Evolutionary conservation across 257 asterid species (phyloP).

Genomic region (Solanum sejunctum): DNA sequence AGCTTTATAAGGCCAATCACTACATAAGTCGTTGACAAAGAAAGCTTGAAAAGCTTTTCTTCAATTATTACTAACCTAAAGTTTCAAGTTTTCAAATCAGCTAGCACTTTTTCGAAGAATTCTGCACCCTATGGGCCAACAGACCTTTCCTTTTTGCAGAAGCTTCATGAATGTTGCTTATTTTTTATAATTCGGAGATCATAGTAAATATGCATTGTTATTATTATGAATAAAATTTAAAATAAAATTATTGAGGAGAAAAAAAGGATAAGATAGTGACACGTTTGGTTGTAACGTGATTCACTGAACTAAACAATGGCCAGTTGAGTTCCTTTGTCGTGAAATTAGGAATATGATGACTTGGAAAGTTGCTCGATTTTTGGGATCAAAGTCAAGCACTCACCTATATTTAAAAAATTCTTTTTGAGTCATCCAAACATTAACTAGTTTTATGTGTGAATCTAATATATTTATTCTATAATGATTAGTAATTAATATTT

Average conservation of each 20-base stretch:
- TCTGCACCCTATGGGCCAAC: too few species aligned
- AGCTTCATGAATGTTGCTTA: too few species aligned
- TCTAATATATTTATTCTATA: too few species aligned
- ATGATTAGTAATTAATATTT: too few species aligned
- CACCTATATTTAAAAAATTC: not conserved
- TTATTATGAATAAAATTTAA: not conserved
- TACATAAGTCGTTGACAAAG: too few species aligned
- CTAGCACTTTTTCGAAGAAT: too few species aligned
- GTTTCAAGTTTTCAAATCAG: too few species aligned
- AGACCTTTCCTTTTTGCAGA: too few species aligned
- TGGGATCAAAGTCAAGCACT: not conserved
- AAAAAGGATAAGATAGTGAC: not conserved
- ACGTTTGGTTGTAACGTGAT: not conserved
- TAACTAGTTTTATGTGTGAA: not conserved
- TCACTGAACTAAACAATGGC: not conserved
- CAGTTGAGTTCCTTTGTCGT: not conserved
- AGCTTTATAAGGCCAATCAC: too few species aligned
- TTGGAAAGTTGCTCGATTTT: not conserved
- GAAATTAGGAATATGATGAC: not conserved
- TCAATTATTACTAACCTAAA: too few species aligned
- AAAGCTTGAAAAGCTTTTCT: too few species aligned
- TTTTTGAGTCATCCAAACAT: not conserved
- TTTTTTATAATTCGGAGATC: not conserved
- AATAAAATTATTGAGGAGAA: not conserved
- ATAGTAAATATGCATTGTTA: rapidly evolving